Evolutionary conservation across 768 basidiomycete species (phyloP), one percentile per base, ranked within the genome.

Genomic region (Tulasnella sp.): DNA sequence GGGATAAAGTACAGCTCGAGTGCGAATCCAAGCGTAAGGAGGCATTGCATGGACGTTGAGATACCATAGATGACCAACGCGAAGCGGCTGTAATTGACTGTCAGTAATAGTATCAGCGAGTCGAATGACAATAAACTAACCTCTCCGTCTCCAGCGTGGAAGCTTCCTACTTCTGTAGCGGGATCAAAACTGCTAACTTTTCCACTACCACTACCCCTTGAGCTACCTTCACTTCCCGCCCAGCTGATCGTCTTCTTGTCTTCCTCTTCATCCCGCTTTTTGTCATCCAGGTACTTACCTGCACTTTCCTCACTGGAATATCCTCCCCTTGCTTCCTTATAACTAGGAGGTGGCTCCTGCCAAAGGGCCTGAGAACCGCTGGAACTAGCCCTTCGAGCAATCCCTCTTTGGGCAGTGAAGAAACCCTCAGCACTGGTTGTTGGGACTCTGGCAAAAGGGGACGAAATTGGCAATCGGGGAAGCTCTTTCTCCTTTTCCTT

Each of bases 1-100:
- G n/a, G 78, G 86, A 60, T 84, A 92, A 1, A 85, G 70, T 40
- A 87, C 70, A 0, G 81, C 88, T 61, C 85, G 84, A 60, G 78
- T 90, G 56, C 86, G 73, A 66, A 80, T 77, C 85, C 83, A 88
- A 53, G 72, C 67, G 64, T 80, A 90, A 0, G 84, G 83, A 19
- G 81, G 77, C 3, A 75, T 62, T 0, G 83, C 81, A 60, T 95
- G 91, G 0, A 93, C 91, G 51, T 95, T 93, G 48, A 95, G 76
- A 61, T 90, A 95, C 82, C 87, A 93, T 0, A 95, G 66, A 12
- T 79, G 69, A 12, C 91, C 91, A 34, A 87, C 83, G 52, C 86
- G 81, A 10, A 87, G 69, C 3, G 90, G 89, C 91, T 93, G 60
- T n/a, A 58, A 54, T 33, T 20, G 32, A 20, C 13, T 9, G 20